Evolutionary conservation across 257 asterid genomes (phyloP).

Genomic region (Solanum tarijense): DNA sequence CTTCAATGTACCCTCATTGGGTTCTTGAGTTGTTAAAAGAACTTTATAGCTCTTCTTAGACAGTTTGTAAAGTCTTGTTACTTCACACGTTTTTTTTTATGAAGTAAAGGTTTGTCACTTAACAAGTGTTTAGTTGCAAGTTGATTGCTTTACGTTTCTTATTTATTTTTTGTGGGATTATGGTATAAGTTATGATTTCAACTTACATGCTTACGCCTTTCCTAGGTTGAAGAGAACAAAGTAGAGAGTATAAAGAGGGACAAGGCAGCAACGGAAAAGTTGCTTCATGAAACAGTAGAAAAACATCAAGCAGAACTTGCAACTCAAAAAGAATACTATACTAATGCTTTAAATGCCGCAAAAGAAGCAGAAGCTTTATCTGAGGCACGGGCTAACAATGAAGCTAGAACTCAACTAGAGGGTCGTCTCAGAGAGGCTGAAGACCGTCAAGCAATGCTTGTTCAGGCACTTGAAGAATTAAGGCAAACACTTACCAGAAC

Average conservation of each 20-base stretch:
- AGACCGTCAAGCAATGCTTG: constrained; percentile 42
- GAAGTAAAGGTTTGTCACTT: background rate
- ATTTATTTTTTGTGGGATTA: background rate
- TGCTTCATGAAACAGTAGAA: constrained; percentile 93
- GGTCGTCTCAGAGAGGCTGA: constrained; percentile 35
- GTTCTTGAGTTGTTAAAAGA: background rate
- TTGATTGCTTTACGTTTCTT: background rate
- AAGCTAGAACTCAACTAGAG: constrained; percentile 91
- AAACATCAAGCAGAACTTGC: constrained; percentile 86
- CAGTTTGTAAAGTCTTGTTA: background rate
- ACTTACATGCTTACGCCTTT: background rate
- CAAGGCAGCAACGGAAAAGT: constrained; percentile 77
- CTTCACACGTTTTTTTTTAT: background rate
- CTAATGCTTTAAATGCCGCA: constrained; percentile 75
- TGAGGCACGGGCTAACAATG: constrained; percentile 81
- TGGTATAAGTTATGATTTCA: background rate
- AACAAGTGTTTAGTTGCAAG: background rate
- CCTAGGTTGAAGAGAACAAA: constrained; percentile 89
- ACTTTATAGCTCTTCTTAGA: background rate
- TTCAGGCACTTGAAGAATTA: constrained; percentile 48
- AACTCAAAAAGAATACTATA: constrained; percentile 78
- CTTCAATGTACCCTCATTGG: background rate
- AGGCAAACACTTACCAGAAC: constrained; percentile 45
- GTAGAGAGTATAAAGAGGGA: constrained; percentile 91
- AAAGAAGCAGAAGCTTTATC: constrained; percentile 97